A percentile compares a stretch with the other conserved stretches of the same genome.
phyloP scores from a whole-genome alignment of 75 land plant genomes.

The Selaginella moellendorffii region DNA sequence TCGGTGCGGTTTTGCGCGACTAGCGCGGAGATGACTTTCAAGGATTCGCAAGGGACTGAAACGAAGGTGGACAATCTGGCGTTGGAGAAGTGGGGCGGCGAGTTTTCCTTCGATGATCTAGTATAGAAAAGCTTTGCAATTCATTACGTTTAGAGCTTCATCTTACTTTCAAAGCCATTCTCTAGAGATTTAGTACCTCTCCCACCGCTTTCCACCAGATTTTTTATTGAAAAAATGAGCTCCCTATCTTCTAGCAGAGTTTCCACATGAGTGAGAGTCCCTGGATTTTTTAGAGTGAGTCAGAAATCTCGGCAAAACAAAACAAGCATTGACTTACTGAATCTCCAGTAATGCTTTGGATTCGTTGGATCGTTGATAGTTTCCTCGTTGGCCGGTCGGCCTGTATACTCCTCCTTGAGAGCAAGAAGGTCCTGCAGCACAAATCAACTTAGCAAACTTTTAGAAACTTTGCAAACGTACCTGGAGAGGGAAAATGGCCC shows the following conservation, averaged over 20 bases:
- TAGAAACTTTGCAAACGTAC: constrained; percentile 59
- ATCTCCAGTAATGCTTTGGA: constrained; percentile 98
- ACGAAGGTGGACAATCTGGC: too few species aligned
- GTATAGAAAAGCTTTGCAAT: too few species aligned
- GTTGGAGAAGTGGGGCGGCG: too few species aligned
- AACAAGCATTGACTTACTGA: constrained; percentile 36
- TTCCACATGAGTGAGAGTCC: constrained; percentile 68
- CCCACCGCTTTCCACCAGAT: constrained; percentile 45
- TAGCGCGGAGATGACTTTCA: too few species aligned
- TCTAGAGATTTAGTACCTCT: too few species aligned
- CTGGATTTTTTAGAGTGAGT: constrained; percentile 22
- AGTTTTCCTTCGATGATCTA: too few species aligned
- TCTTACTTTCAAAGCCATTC: too few species aligned
- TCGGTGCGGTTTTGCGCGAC: too few species aligned
- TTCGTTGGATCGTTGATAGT: constrained; percentile 96
- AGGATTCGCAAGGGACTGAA: too few species aligned
- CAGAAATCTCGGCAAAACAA: not conserved
- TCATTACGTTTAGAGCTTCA: too few species aligned
- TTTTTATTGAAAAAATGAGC: constrained; percentile 29
- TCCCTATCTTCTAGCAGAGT: constrained; percentile 48
- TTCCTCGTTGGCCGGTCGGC: constrained; percentile 81
- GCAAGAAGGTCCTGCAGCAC: constrained; percentile 74
- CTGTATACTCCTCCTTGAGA: constrained; percentile 68
- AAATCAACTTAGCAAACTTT: constrained; percentile 57
- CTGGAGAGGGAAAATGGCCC: constrained; percentile 99